Percentiles rank a stretch among this genome's conserved stretches.
Evolutionary conservation across 345 rosid species (phyloP).

Genomic region (Anastatica hierochuntica): DNA sequence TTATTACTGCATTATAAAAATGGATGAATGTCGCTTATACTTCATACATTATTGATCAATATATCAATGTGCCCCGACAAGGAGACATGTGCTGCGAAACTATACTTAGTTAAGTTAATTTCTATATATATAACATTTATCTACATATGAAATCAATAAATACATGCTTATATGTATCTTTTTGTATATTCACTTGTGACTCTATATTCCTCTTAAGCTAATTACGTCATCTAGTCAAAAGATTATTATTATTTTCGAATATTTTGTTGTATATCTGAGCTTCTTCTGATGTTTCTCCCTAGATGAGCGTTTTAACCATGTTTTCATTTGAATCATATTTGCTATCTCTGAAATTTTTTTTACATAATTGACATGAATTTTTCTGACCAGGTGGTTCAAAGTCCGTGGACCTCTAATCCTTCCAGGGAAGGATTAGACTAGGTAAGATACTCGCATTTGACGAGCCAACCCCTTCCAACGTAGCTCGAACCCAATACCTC

Average conservation of each 20-base stretch:
- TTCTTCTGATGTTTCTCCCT: not conserved
- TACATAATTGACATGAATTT: not conserved
- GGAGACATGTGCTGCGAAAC: conserved; percentile 28
- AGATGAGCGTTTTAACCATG: not conserved
- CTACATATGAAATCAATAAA: conserved; percentile 5
- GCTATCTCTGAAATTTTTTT: too few species aligned
- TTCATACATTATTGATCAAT: conserved; percentile 23
- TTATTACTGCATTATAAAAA: conserved; percentile 20
- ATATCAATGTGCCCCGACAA: conserved; percentile 30
- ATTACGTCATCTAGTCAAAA: not conserved
- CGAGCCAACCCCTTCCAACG: too few species aligned
- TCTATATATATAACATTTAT: conserved; percentile 10
- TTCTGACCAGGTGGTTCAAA: too few species aligned
- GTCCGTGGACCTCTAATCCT: too few species aligned
- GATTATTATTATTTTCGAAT: not conserved
- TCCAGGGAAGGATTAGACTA: too few species aligned
- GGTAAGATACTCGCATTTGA: too few species aligned
- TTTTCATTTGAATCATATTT: not conserved
- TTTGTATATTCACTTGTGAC: not conserved
- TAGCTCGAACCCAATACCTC: too few species aligned
- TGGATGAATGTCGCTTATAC: conserved; percentile 22
- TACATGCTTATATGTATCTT: conserved; percentile 6
- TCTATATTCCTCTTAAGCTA: conserved; percentile 4
- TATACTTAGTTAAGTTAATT: conserved; percentile 14
- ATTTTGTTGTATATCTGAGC: not conserved